phyloP scores from a whole-genome alignment of 139 green algal genomes.

The Auxenochlorella pyrenoidosa region DNA sequence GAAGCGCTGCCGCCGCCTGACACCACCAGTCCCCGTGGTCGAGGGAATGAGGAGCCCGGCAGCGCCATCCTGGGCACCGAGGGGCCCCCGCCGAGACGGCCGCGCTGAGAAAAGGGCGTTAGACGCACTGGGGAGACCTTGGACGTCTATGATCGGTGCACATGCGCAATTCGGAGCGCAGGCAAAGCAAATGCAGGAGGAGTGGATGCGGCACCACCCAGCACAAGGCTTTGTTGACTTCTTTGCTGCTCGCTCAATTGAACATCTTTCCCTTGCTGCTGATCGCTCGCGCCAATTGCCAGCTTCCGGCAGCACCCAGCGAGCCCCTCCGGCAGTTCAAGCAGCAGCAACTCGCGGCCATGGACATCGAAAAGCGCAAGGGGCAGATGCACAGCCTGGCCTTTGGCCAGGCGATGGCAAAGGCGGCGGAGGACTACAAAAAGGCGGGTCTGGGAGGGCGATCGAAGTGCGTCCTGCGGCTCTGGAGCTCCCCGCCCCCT shows the following conservation, averaged over 20 bases:
- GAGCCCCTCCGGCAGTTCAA: neutral
- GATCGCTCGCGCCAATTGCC: no score
- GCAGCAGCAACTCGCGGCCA: neutral
- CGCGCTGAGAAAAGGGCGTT: neutral
- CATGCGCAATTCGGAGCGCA: no score
- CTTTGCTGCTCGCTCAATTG: no score
- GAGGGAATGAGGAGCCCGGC: neutral
- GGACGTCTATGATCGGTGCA: no score
- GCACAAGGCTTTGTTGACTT: no score
- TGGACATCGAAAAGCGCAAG: conserved; percentile 1
- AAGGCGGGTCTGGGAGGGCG: conserved; percentile 56
- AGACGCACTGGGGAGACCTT: no score
- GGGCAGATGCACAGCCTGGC: conserved; percentile 81
- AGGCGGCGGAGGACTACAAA: conserved; percentile 86
- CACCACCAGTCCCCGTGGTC: neutral
- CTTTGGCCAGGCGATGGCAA: conserved; percentile 84
- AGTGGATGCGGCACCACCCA: no score
- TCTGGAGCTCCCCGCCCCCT: no score
- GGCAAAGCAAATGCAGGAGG: no score
- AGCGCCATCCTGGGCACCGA: neutral
- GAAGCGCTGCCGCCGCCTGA: neutral
- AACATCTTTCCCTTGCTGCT: no score
- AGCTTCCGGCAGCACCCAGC: no score
- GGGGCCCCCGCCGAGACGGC: neutral
- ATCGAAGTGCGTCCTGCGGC: no score